Evolutionary conservation across 495 filamentous ascomycete genomes (phyloP).

Genomic region (Aspergillus indologenus): DNA sequence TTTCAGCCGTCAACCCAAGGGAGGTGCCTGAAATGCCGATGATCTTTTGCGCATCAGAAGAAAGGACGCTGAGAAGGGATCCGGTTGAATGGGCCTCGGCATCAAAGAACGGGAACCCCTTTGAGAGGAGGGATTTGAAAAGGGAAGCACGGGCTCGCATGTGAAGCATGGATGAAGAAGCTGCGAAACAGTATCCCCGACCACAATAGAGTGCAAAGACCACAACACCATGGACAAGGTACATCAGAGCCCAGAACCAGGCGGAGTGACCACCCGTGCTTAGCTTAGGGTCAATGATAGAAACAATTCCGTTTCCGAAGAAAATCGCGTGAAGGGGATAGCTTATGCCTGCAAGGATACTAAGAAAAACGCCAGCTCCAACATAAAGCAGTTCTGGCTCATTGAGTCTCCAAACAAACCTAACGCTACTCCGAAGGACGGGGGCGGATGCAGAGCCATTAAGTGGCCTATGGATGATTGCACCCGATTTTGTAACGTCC

Average conservation of each 20-base stretch:
- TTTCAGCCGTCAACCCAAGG: constrained; percentile 28
- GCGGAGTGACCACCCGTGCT: constrained; percentile 21
- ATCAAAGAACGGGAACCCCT: constrained; percentile 22
- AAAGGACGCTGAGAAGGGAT: constrained; percentile 14
- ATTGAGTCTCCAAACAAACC: constrained; percentile 71
- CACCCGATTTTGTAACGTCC: background rate
- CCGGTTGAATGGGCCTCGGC: constrained; percentile 19
- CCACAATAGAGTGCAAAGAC: constrained; percentile 14
- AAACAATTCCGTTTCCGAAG: constrained; percentile 60
- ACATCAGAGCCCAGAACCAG: constrained; percentile 25
- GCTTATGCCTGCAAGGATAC: constrained; percentile 65
- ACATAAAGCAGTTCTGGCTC: constrained; percentile 61
- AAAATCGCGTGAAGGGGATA: constrained; percentile 78
- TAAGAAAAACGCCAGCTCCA: constrained; percentile 43
- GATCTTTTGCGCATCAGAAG: constrained; percentile 53
- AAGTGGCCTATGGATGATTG: too few relatives aligned
- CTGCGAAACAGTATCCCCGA: constrained; percentile 24
- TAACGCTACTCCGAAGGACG: constrained; percentile 39
- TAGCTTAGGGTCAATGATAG: constrained; percentile 13
- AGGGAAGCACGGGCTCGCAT: constrained; percentile 19
- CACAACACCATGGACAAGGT: constrained; percentile 20
- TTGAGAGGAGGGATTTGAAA: constrained; percentile 16
- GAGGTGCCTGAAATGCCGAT: constrained; percentile 41
- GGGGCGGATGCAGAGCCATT: too few relatives aligned
- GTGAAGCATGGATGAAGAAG: constrained; percentile 20